Conservation (phyloP, 352 stramenopile genomes). For the Globisporangium cystogenes region DNA sequence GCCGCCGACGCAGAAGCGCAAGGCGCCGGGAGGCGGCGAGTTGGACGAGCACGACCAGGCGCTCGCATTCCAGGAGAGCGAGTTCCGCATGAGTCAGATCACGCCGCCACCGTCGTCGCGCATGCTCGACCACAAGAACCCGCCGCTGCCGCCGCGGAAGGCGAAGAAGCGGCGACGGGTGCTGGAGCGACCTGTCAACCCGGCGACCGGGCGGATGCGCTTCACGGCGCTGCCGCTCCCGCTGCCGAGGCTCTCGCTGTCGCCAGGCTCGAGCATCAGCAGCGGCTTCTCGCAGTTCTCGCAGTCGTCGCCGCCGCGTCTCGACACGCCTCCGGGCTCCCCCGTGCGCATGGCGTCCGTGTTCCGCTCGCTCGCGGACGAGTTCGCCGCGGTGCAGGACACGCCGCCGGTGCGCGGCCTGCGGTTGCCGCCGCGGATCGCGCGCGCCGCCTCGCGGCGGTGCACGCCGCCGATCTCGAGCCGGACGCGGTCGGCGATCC, state of each 20-base stretch:
- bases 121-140: constrained; percentile 64
- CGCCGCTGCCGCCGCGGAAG: constrained; percentile 46
- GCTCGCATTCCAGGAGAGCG: constrained; percentile 18
- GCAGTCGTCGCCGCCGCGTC: constrained; percentile 16
- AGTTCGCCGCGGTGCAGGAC: constrained; percentile 61
- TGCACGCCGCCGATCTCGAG: constrained; percentile 26
- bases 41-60: constrained; percentile 14
- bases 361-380: constrained; percentile 57
- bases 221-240: constrained; percentile 13
- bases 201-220: constrained; percentile 9
- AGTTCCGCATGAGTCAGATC: constrained; percentile 37
- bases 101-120: constrained; percentile 57
- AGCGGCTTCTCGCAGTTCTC: constrained; percentile 14
- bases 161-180: constrained; percentile 22
- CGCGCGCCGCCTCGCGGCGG: constrained; percentile 26
- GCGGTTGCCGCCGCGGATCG: constrained; percentile 42
- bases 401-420: constrained; percentile 35
- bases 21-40: constrained; percentile 1
- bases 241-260: constrained; percentile 6
- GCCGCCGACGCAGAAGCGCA: constrained; percentile 9
- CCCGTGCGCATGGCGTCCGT: constrained; percentile 23
- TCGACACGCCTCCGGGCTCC: constrained; percentile 27
- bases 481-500: constrained; percentile 31
- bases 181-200: constrained; percentile 12
- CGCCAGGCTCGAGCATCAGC: constrained; percentile 8